phyloP scores from a whole-genome alignment of 441 rosid species.

The Bocquillonia castaneifolia region DNA sequence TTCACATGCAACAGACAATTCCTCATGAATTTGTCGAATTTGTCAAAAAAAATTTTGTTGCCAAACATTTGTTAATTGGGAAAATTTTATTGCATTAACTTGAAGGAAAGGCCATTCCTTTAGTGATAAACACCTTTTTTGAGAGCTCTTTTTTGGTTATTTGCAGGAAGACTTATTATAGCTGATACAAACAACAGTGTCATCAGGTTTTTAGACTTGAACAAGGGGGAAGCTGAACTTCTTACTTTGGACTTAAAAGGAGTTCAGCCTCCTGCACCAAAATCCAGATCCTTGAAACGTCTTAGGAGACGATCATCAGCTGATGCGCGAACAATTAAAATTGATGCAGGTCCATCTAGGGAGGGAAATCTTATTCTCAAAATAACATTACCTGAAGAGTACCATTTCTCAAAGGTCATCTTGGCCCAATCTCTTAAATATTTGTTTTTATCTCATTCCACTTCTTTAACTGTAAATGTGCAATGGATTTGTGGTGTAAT shows the following conservation, averaged over 20 bases:
- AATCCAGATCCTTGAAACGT: constrained; percentile 62
- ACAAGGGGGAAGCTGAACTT: constrained; percentile 48
- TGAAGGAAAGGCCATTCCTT: neutral
- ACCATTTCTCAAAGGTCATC: constrained; percentile 86
- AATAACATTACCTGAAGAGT: constrained; percentile 68
- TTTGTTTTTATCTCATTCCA: neutral
- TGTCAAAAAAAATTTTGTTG: constrained; percentile 9
- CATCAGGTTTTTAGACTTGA: constrained; percentile 69
- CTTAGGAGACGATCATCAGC: constrained; percentile 64
- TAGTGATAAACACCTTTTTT: neutral
- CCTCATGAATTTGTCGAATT: neutral
- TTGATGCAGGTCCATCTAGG: constrained; percentile 50
- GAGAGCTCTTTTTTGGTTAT: constrained; percentile 15
- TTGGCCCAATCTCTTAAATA: neutral
- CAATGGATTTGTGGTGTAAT: constrained; percentile 9
- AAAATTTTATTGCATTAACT: neutral
- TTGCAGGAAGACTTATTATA: constrained; percentile 67
- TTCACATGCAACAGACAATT: constrained; percentile 13
- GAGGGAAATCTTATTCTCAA: constrained; percentile 61
- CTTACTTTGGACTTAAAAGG: constrained; percentile 81
- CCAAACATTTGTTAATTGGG: neutral
- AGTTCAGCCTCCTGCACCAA: constrained; percentile 67
- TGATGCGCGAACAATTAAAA: constrained; percentile 58
- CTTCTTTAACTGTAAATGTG: neutral
- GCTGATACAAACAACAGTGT: constrained; percentile 92